Base-by-base conservation (phyloP, 2,329 filamentous ascomycete species). In the Neonectria hederae region DNA sequence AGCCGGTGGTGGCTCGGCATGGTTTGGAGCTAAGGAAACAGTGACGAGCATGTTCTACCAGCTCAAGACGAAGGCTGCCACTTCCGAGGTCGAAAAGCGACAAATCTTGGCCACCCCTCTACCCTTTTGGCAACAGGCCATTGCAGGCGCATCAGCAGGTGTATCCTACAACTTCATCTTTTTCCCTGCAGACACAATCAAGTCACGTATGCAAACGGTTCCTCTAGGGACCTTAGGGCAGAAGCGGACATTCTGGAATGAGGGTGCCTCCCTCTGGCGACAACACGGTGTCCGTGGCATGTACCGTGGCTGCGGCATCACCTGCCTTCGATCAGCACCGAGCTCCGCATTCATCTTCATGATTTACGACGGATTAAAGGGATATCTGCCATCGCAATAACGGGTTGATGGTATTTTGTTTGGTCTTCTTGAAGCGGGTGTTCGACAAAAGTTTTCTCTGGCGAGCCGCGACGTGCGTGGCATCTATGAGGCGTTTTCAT, bases 321-420 rank as follows among this genome's bases (percentile, higher is more conserved):
- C 96, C 0, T 93, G 96, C 49, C 84, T 90, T 32, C 88, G 96
- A 65, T 92, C 94, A 38, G 94, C 94, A 32, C 96, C 96, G 3
- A 97, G 94, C 78, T 97, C 94, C n/a, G 96, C 96, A 8, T 94
- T 98, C 75, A 99, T 99, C 65, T 99, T 99, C 75, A 94, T 96
- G 66, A 89, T 98, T 65, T 98, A 94, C 76, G 96, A 98, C 80
- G 91, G 90, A 14, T 79, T 99, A 78, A 94, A 94, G 81, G 85
- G 84, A 67, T 82, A 88, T 70, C 85, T 96, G 74, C 83, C 86
- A 35, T 72, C 87, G 69, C 78, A 81, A 59, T 69, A 35, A 53
- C 9, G 19, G 9, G 19, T 26, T 9, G n/a, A 5, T 21, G 11
- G 21, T 19, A 30, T 35, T 53, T 56, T 40, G 48, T 13, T 43